A percentile compares a stretch with the other conserved stretches of the same genome.
Conservation (phyloP, 2,329 filamentous ascomycete species). For the Xylaria sp. region DNA sequence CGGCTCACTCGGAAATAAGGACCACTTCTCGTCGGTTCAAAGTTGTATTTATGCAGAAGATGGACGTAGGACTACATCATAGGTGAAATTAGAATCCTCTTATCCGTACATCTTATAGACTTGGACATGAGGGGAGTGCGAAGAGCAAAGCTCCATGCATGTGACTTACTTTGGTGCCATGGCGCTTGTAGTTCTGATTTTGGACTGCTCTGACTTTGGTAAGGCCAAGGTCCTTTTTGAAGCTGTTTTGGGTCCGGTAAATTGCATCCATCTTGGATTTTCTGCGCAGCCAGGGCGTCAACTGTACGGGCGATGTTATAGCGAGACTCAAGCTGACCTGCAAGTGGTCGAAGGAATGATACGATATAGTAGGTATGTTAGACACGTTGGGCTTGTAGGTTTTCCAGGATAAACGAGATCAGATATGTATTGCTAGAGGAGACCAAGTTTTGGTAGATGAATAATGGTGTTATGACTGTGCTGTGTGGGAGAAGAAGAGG, state of each 20-base stretch:
- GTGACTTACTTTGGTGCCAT: conserved; percentile 61
- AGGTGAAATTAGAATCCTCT: background rate
- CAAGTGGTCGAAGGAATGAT: background rate
- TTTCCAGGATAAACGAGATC: conserved; percentile 9
- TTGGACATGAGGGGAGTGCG: background rate
- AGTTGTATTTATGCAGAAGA: conserved; percentile 70
- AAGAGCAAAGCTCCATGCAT: background rate
- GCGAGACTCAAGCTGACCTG: background rate
- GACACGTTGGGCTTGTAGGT: conserved; percentile 13
- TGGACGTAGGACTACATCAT: conserved; percentile 64
- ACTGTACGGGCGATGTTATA: conserved; percentile 3
- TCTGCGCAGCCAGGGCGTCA: background rate
- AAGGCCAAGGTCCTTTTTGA: conserved; percentile 53
- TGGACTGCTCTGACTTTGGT: conserved; percentile 62
- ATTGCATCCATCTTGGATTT: conserved; percentile 51
- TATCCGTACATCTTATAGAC: background rate
- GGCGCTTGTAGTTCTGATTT: conserved; percentile 69
- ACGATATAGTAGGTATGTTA: conserved; percentile 4
- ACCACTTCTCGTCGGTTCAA: conserved; percentile 70
- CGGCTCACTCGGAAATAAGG: conserved; percentile 67
- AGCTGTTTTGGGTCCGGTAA: conserved; percentile 51
- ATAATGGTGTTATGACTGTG: background rate
- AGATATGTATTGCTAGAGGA: conserved; percentile 4
- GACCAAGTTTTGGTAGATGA: background rate
- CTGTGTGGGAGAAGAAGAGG: background rate